Percentiles rank a stretch among this genome's conserved stretches.
phyloP scores from a whole-genome alignment of 1,284 basidiomycete genomes.

The Leccinum pachyderme region DNA sequence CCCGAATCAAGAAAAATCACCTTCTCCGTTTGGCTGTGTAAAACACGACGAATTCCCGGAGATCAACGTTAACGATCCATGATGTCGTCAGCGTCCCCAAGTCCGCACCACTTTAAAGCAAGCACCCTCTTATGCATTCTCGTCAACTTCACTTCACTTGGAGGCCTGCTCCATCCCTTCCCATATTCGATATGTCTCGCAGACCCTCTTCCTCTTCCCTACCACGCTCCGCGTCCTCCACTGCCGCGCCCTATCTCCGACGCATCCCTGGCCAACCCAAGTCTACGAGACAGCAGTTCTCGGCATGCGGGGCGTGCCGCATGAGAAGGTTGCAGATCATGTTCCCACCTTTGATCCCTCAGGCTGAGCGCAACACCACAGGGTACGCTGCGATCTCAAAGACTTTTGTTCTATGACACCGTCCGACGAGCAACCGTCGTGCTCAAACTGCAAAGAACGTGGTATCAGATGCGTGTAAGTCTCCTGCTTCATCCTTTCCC shows the following conservation, averaged over 20 bases:
- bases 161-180: background rate
- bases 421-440: constrained; percentile 50
- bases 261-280: constrained; percentile 62
- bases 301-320: constrained; percentile 87
- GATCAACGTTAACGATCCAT: constrained; percentile 32
- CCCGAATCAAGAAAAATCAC: constrained; percentile 19
- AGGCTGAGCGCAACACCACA: constrained; percentile 30
- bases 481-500: constrained; percentile 14
- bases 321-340: constrained; percentile 63
- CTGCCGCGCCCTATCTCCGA: constrained; percentile 46
- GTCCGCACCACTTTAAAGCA: constrained; percentile 24
- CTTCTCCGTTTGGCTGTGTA: constrained; percentile 23
- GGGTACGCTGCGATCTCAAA: constrained; percentile 80
- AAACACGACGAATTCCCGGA: constrained; percentile 28
- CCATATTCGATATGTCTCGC: constrained; percentile 48
- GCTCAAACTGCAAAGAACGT: constrained; percentile 85
- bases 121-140: constrained; percentile 3
- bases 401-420: constrained; percentile 51
- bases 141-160: background rate
- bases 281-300: constrained; percentile 76
- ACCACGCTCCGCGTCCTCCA: constrained; percentile 32
- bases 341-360: background rate
- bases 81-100: constrained; percentile 19
- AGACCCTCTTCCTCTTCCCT: constrained; percentile 39
- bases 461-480: constrained; percentile 83